A percentile compares a stretch with the other conserved stretches of the same genome.
Conservation (phyloP, 2,329 filamentous ascomycete genomes). For the Colletotrichum sp. region DNA sequence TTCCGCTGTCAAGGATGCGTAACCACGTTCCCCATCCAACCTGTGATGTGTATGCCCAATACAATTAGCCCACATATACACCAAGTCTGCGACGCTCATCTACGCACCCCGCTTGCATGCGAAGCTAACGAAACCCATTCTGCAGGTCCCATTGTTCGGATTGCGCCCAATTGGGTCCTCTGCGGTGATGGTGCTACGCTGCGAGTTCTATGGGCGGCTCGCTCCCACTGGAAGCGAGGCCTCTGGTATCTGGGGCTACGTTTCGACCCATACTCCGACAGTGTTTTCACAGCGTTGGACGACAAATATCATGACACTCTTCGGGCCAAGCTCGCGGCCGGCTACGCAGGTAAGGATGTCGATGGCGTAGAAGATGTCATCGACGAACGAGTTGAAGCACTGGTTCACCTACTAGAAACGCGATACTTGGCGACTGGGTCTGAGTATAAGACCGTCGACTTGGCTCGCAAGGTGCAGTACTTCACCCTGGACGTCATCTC, state of each 20-base stretch:
- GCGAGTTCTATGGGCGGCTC: constrained; percentile 32
- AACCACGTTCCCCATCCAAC: background rate
- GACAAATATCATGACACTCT: constrained; percentile 46
- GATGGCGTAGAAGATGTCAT: constrained; percentile 37
- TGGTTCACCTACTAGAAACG: constrained; percentile 50
- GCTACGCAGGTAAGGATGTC: constrained; percentile 33
- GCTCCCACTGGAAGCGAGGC: constrained; percentile 28
- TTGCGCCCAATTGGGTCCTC: constrained; percentile 33
- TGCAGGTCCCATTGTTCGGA: constrained; percentile 30
- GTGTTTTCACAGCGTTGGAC: constrained; percentile 54
- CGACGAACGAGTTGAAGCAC: constrained; percentile 48
- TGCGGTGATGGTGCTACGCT: constrained; percentile 32
- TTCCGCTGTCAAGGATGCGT: background rate
- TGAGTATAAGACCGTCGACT: constrained; percentile 47
- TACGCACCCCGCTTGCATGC: background rate
- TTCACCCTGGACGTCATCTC: constrained; percentile 62
- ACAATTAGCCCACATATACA: background rate
- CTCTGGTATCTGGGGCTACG: constrained; percentile 54
- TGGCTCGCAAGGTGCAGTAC: constrained; percentile 55
- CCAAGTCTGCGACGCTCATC: background rate
- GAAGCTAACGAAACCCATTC: background rate
- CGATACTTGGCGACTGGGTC: constrained; percentile 37
- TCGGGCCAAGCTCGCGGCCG: constrained; percentile 37
- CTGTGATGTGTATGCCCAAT: background rate
- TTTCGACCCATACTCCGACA: constrained; percentile 55